A percentile compares a stretch with the other conserved stretches of the same genome.
Conservation (phyloP, 164 flowering plant genomes). For the Dillenia turbinata region DNA sequence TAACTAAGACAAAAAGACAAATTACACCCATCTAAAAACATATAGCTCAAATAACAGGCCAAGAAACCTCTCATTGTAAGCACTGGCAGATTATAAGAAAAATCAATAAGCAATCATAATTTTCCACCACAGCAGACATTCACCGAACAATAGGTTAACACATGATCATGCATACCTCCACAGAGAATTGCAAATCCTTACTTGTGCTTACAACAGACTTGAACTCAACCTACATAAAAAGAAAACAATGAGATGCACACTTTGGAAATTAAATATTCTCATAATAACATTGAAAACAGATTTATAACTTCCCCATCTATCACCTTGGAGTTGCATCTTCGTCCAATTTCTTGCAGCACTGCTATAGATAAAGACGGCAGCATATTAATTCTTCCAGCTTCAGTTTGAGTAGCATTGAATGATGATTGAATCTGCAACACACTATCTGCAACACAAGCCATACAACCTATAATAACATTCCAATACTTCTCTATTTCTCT, state of each 20-base stretch:
- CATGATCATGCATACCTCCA: slow-evolving; percentile 58
- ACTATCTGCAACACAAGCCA: slow-evolving; percentile 30
- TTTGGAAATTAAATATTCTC: too few species aligned
- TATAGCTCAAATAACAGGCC: too few species aligned
- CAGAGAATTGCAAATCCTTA: slow-evolving; percentile 76
- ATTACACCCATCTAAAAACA: too few species aligned
- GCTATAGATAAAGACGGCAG: slow-evolving; percentile 48
- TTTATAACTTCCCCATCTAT: neutral
- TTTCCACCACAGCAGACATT: neutral
- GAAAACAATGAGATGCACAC: too few species aligned
- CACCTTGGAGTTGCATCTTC: slow-evolving; percentile 82
- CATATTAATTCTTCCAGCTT: slow-evolving; percentile 37
- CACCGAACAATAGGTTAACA: neutral
- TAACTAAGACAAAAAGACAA: too few species aligned
- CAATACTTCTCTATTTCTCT: too few species aligned
- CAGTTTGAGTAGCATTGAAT: slow-evolving; percentile 31
- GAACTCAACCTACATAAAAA: slow-evolving; percentile 68
- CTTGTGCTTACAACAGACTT: slow-evolving; percentile 65
- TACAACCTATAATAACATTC: slow-evolving; percentile 8
- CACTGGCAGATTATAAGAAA: too few species aligned
- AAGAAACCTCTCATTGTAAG: too few species aligned
- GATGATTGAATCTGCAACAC: slow-evolving; percentile 28
- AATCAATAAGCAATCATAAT: too few species aligned
- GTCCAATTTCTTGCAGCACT: slow-evolving; percentile 89
- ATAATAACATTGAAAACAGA: too few species aligned